phyloP scores from a whole-genome alignment of 495 filamentous ascomycete genomes.

The Neurospora intermedia region DNA sequence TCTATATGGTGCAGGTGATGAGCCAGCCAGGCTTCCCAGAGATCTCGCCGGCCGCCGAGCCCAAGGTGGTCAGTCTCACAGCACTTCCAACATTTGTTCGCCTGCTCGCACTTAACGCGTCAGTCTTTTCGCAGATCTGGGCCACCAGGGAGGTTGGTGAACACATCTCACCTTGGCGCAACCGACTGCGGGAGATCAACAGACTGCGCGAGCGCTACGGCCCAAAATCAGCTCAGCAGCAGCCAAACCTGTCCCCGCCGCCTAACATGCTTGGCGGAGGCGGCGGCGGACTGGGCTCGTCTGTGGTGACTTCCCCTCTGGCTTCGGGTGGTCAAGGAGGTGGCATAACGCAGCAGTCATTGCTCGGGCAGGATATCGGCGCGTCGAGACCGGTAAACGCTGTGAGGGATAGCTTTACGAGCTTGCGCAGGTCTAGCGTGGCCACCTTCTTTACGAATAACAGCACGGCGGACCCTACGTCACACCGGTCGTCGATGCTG shows the following conservation, averaged over 20 bases:
- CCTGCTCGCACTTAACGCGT: slow-evolving; percentile 85
- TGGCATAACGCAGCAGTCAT: slow-evolving; percentile 6
- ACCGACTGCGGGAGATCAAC: slow-evolving; percentile 74
- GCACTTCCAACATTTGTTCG: slow-evolving; percentile 80
- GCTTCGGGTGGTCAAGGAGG: slow-evolving; percentile 2
- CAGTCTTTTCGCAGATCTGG: slow-evolving; percentile 87
- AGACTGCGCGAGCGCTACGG: slow-evolving; percentile 58
- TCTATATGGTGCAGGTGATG: slow-evolving; percentile 77
- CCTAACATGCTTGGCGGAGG: slow-evolving; percentile 20
- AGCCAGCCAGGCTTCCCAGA: slow-evolving; percentile 76
- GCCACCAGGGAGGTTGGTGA: slow-evolving; percentile 66
- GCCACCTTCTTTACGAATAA: slow-evolving; percentile 42
- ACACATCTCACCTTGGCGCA: slow-evolving; percentile 82
- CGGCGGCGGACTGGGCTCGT: slow-evolving; percentile 1
- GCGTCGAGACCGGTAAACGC: slow-evolving; percentile 29
- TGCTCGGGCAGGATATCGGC: slow-evolving; percentile 3
- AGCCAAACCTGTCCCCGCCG: slow-evolving; percentile 31
- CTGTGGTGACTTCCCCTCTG: not conserved
- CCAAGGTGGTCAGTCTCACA: slow-evolving; percentile 73
- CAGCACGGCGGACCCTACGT: slow-evolving; percentile 34
- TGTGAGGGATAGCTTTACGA: slow-evolving; percentile 41
- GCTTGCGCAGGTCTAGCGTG: slow-evolving; percentile 40
- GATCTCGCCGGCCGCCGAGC: slow-evolving; percentile 76
- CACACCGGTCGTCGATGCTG: slow-evolving; percentile 41
- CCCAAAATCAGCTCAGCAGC: slow-evolving; percentile 13